Evolutionary conservation across 2,329 filamentous ascomycete genomes (phyloP).

Genomic region (Aphanoascus verrucosus): DNA sequence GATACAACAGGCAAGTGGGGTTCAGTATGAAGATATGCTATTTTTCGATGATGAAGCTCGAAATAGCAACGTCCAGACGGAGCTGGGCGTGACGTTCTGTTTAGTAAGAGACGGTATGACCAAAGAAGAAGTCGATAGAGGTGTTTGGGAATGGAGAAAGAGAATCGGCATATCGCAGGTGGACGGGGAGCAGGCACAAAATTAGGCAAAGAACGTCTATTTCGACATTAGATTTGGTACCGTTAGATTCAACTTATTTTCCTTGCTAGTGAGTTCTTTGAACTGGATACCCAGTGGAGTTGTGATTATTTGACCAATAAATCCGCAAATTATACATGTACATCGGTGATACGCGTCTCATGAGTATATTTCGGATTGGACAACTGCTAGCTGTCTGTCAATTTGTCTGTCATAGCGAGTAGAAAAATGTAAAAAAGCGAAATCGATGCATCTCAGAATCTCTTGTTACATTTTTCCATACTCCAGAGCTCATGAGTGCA

Average conservation of each 20-base stretch:
- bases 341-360: too few relatives aligned
- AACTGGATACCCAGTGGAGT: too few relatives aligned
- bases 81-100: constrained; percentile 72
- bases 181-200: constrained; percentile 12
- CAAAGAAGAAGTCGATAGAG: constrained; percentile 65
- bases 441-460: too few relatives aligned
- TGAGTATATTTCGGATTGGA: too few relatives aligned
- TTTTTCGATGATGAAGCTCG: constrained; percentile 91
- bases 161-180: constrained; percentile 45
- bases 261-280: not conserved
- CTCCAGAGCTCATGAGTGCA: too few relatives aligned
- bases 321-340: too few relatives aligned
- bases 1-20: constrained; percentile 57
- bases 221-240: not conserved
- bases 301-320: too few relatives aligned
- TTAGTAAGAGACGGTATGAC: constrained; percentile 70
- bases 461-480: too few relatives aligned
- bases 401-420: too few relatives aligned
- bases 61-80: constrained; percentile 66
- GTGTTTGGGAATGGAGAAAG: constrained; percentile 70
- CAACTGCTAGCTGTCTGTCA: too few relatives aligned
- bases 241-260: not conserved
- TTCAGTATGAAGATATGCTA: constrained; percentile 73
- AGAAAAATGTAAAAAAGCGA: too few relatives aligned
- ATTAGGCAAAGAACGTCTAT: not conserved